Evolutionary conservation across 768 basidiomycete genomes (phyloP), one percentile per base, ranked within the genome.

Genomic region (Lentinula guzmanii): DNA sequence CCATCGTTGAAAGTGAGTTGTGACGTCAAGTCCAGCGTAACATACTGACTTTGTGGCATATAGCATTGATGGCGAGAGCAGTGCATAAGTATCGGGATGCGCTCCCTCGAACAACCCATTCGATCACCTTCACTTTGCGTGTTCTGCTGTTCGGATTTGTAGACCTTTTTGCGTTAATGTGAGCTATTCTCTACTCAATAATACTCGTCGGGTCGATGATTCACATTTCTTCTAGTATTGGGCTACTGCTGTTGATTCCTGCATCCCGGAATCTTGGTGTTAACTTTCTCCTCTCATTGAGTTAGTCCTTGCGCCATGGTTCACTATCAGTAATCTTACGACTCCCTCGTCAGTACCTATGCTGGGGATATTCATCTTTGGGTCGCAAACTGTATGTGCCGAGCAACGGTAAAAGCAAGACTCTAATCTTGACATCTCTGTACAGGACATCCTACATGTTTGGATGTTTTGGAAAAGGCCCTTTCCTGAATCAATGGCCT

Each of bases 391-490:
- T n/a, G 59, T 60, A 60, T 31, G 37, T 58, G 13, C 37, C 46
- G 8, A 18, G 15, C n/a, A 15, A 13, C 37, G 13, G 6, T 28
- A 15, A 31, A 43, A 45, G 39, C 10, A 15, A 41, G 39, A 4
- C 10, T 15, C 39, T 45, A 6, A 45, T 18, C 15, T 45, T n/a
- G 16, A 7, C 28, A 28, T 28, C 28, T 28, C 5, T 16, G 21
- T 33, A 7, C 28, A 60, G 59, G 59, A 60, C 31, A 50, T 60
- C 3, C 9, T 60, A n/a, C 31, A 52, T 37, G 46, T 33, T 1
- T 60, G 50, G 46, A 60, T 52, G 59, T 60, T 60, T 33, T 60
- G 59, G 59, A 55, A 37, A 18, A 55, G 10, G 24, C 8, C 24
- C 41, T 13, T 6, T 0, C 21, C 54, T 13, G 9, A 42, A 7